phyloP scores from a whole-genome alignment of 129 eudicot genomes.

The Saposhnikovia divaricata region DNA sequence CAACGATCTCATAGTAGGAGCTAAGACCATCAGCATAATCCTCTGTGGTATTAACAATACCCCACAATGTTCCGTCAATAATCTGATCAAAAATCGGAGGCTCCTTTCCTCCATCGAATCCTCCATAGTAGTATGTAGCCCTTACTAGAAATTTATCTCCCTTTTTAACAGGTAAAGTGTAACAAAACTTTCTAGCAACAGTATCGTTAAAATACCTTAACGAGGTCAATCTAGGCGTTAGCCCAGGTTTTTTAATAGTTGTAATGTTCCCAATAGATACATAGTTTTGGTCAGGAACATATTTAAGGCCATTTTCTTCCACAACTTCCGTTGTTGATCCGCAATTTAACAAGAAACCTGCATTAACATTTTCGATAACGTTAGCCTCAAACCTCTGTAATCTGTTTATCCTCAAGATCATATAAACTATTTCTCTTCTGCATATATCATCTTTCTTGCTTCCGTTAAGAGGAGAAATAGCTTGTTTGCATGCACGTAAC shows the following conservation, averaged over 20 bases:
- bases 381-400: too few relatives aligned
- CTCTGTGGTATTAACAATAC: constrained; percentile 66
- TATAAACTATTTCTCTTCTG: too few relatives aligned
- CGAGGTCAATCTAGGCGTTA: constrained; percentile 41
- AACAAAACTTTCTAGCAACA: constrained; percentile 45
- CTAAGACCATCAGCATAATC: constrained; percentile 50
- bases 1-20: constrained; percentile 66
- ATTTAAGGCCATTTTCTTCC: constrained; percentile 38
- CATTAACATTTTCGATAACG: not conserved
- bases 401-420: too few relatives aligned
- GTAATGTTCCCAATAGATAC: constrained; percentile 40
- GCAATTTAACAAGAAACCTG: constrained; percentile 62
- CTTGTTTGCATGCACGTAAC: not conserved
- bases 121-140: constrained; percentile 71
- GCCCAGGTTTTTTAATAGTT: constrained; percentile 26
- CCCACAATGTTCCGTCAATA: constrained; percentile 75
- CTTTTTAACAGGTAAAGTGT: constrained; percentile 42
- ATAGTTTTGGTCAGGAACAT: constrained; percentile 41
- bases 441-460: too few relatives aligned
- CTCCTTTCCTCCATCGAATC: constrained; percentile 59
- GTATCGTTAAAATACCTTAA: constrained; percentile 51
- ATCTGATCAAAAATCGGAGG: constrained; percentile 88
- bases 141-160: constrained; percentile 49
- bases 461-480: too few relatives aligned
- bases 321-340: constrained; percentile 37